A percentile compares a stretch with the other conserved stretches of the same genome.
phyloP scores from a whole-genome alignment of 257 asterid species.

The Eucommia ulmoides region DNA sequence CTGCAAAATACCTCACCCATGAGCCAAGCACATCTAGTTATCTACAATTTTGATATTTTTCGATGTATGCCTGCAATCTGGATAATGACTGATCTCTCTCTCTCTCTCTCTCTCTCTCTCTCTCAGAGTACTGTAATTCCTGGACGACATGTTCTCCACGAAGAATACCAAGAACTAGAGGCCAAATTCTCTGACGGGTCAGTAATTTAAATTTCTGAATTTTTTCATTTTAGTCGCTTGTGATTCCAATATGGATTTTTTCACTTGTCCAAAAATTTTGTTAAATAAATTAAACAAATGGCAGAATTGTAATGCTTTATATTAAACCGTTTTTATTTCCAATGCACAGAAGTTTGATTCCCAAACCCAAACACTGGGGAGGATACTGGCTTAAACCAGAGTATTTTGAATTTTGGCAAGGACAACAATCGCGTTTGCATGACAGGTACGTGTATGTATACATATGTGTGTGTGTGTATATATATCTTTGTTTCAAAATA shows the following conservation, averaged over 20 bases:
- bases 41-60: too few species aligned
- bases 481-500: neutral
- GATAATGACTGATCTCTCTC: too few species aligned
- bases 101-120: neutral
- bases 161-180: neutral
- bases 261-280: too few species aligned
- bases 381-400: slow-evolving; percentile 70
- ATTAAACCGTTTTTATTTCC: too few species aligned
- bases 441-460: slow-evolving; percentile 22
- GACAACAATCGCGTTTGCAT: slow-evolving; percentile 62
- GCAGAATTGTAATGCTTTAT: too few species aligned
- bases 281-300: too few species aligned
- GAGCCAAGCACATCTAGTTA: too few species aligned
- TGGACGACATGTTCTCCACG: neutral
- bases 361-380: slow-evolving; percentile 72
- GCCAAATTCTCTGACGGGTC: neutral
- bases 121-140: neutral
- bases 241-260: too few species aligned
- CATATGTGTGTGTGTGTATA: neutral
- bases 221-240: too few species aligned
- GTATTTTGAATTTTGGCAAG: slow-evolving; percentile 84
- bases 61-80: too few species aligned
- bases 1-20: too few species aligned
- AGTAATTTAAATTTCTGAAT: too few species aligned
- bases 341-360: slow-evolving; percentile 38